Conservation (phyloP, 208 protist species). For the Naegleria gruberi region DNA sequence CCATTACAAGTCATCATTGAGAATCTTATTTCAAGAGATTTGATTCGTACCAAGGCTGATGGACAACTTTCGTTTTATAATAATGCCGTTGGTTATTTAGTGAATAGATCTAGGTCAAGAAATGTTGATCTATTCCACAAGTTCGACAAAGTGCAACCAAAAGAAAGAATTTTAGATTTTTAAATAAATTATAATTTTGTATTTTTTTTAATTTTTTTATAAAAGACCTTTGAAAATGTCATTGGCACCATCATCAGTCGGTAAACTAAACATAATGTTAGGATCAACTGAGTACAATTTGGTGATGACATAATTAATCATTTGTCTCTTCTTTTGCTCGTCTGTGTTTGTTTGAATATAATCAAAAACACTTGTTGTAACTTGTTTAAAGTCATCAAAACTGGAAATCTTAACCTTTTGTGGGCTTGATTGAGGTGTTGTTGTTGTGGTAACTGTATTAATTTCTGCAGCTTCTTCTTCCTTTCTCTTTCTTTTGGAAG, state of each 20-base stretch:
- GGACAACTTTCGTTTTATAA: not conserved
- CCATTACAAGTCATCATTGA: not conserved
- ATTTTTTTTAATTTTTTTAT: not conserved
- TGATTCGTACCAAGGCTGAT: not conserved
- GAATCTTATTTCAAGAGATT: not conserved
- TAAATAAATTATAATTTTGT: not conserved
- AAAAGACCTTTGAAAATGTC: not conserved
- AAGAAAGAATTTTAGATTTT: not conserved
- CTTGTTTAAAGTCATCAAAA: not conserved
- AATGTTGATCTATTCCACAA: not conserved
- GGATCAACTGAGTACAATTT: not conserved
- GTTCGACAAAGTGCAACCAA: not conserved
- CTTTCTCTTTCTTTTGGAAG: not conserved
- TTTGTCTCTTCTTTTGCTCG: not conserved
- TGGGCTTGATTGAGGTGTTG: not conserved
- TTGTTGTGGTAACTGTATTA: not conserved
- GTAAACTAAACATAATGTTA: not conserved
- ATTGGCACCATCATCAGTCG: not conserved
- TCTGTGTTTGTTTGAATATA: not conserved
- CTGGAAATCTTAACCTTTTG: not conserved
- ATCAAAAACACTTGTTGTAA: not conserved
- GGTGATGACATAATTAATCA: not conserved
- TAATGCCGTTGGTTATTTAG: not conserved
- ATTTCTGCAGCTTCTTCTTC: not conserved
- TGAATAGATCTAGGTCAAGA: not conserved